These are phyloP conservation scores for Phytophthora lateralis DNA, from an alignment of 352 stramenopile genomes.

Conservation along the genomic window DNA sequence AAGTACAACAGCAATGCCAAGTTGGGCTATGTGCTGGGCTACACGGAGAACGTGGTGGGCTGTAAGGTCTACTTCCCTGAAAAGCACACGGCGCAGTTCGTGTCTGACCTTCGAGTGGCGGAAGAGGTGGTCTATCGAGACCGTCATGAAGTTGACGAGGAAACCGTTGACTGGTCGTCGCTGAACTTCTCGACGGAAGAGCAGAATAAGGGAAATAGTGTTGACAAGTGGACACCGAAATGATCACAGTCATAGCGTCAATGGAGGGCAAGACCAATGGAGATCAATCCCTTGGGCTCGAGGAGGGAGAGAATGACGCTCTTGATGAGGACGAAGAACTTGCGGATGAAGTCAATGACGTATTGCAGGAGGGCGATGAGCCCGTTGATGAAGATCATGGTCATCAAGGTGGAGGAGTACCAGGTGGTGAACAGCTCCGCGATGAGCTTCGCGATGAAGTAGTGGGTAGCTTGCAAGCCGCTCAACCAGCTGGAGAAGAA, in stretches of 20 bases:
- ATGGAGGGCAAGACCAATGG: slow-evolving; percentile 3
- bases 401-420: neutral
- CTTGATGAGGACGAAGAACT: neutral
- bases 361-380: neutral
- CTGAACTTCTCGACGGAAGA: slow-evolving; percentile 7
- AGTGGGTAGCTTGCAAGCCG: neutral
- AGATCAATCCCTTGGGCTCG: slow-evolving; percentile 2
- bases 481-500: neutral
- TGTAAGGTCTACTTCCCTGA: slow-evolving; percentile 18
- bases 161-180: slow-evolving; percentile 1
- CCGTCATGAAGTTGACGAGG: slow-evolving; percentile 4
- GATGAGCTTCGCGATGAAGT: neutral
- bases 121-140: slow-evolving; percentile 10
- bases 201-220: neutral
- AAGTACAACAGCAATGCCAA: slow-evolving; percentile 15
- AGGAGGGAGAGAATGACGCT: slow-evolving; percentile 5
- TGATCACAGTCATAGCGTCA: slow-evolving; percentile 4
- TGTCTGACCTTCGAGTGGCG: slow-evolving; percentile 7
- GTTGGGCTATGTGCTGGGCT: slow-evolving; percentile 11
- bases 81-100: slow-evolving; percentile 2
- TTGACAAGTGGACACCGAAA: slow-evolving; percentile 6
- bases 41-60: slow-evolving; percentile 12
- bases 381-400: neutral
- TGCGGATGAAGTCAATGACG: neutral
- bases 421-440: neutral